Percentiles rank a stretch among this genome's conserved stretches.
phyloP scores from a whole-genome alignment of 768 basidiomycete species.

The Mycena floridula region DNA sequence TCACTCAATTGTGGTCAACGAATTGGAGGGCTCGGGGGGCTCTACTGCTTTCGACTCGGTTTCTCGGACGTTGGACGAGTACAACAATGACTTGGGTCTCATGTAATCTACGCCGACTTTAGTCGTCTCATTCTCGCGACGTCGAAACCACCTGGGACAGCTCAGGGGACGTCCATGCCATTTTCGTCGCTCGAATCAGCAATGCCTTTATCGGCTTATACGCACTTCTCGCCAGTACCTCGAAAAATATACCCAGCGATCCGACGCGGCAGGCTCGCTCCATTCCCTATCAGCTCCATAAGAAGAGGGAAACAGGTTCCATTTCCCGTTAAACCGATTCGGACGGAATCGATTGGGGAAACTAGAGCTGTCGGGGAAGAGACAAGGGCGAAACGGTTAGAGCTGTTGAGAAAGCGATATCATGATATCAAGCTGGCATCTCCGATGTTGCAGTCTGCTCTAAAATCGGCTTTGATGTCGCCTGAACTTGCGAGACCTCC shows the following conservation, averaged over 20 bases:
- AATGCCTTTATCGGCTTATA: too few relatives aligned
- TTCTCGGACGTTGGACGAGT: constrained; percentile 87
- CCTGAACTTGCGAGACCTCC: too few relatives aligned
- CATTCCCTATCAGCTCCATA: too few relatives aligned
- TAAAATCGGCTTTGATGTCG: neutral
- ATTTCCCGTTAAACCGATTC: neutral
- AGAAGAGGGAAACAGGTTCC: neutral
- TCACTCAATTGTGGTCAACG: constrained; percentile 93
- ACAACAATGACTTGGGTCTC: constrained; percentile 84
- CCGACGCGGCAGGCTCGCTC: too few relatives aligned
- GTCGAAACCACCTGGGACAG: constrained; percentile 92
- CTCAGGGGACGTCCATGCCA: too few relatives aligned
- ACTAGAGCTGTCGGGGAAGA: too few relatives aligned
- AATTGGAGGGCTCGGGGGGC: constrained; percentile 93
- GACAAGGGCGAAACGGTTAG: neutral
- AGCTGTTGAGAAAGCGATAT: neutral
- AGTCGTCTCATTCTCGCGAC: constrained; percentile 87
- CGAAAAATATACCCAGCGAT: too few relatives aligned
- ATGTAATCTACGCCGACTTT: constrained; percentile 92
- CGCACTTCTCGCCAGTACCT: too few relatives aligned
- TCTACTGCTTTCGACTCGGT: constrained; percentile 91
- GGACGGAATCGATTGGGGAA: neutral
- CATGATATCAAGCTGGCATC: neutral
- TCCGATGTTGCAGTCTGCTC: neutral
- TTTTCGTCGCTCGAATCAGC: constrained; percentile 41